A percentile compares a stretch with the other conserved stretches of the same genome.
Evolutionary conservation across 306 rosid genomes (phyloP).

Genomic region (Begonia masoniana): DNA sequence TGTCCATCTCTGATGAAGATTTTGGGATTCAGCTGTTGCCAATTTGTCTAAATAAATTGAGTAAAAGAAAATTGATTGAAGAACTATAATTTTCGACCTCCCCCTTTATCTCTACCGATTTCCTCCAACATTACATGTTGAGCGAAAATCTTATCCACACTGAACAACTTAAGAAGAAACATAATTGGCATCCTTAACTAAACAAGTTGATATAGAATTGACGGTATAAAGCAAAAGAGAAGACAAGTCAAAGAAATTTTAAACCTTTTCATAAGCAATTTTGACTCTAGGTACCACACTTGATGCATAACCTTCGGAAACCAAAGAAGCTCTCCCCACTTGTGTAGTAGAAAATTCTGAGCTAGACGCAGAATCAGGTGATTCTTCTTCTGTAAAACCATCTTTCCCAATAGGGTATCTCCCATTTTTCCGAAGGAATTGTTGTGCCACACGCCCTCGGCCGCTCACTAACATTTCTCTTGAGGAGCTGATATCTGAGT

Average conservation of each 20-base stretch:
- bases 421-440: conserved; percentile 19
- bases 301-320: conserved; percentile 69
- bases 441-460: conserved; percentile 22
- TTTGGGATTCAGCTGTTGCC: no score
- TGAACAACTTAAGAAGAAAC: no score
- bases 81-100: no score
- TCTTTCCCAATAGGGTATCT: conserved; percentile 31
- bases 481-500: conserved; percentile 87
- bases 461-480: conserved; percentile 63
- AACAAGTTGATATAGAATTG: background rate
- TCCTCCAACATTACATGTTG: no score
- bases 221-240: background rate
- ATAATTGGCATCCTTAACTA: background rate
- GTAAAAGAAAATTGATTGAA: no score
- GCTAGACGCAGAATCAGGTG: conserved; percentile 81
- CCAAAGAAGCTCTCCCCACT: conserved; percentile 45
- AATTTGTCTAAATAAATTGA: no score
- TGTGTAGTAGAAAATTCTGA: conserved; percentile 83
- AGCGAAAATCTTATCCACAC: no score
- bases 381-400: conserved; percentile 70
- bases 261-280: conserved; percentile 47
- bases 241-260: conserved; percentile 3
- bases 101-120: no score
- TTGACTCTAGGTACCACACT: conserved; percentile 50
- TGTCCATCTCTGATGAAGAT: no score